Evolutionary conservation across 2,329 filamentous ascomycete genomes (phyloP).

Genomic region (Beauveria australis): DNA sequence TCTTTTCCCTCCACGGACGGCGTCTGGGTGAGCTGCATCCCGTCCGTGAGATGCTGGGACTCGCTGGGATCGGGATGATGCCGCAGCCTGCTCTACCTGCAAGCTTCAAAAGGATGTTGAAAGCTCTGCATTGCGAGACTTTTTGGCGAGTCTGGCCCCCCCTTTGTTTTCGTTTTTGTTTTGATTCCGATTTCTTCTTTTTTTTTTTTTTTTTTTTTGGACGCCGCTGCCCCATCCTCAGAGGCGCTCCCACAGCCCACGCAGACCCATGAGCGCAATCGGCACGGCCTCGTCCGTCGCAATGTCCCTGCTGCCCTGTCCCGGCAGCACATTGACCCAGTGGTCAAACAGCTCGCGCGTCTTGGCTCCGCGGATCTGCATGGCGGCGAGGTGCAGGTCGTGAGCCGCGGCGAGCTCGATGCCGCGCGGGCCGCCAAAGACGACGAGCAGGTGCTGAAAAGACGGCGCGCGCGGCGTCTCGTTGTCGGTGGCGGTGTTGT

Average conservation of each 20-base stretch:
- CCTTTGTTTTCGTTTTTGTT: no score
- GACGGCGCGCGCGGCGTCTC: slow-evolving; percentile 12
- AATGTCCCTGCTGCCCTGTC: slow-evolving; percentile 75
- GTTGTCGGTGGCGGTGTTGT: no score
- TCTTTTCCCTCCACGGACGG: no score
- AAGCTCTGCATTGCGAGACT: no score
- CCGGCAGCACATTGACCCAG: slow-evolving; percentile 74
- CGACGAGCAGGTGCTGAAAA: slow-evolving; percentile 67
- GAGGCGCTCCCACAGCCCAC: slow-evolving; percentile 42
- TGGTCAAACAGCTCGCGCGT: slow-evolving; percentile 70
- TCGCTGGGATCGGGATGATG: no score
- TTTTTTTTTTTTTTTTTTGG: no score
- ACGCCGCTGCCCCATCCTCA: neutral
- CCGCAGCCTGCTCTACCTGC: no score
- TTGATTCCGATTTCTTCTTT: no score
- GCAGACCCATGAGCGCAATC: slow-evolving; percentile 63
- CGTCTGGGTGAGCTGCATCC: no score
- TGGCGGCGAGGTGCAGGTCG: slow-evolving; percentile 44
- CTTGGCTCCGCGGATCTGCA: slow-evolving; percentile 55
- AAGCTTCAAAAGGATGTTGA: no score
- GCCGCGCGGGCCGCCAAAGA: slow-evolving; percentile 74
- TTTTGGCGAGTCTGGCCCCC: no score
- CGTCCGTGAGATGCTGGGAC: no score
- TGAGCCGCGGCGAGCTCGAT: slow-evolving; percentile 67
- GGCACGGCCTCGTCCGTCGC: slow-evolving; percentile 77